Conservation (phyloP, 2,329 filamentous ascomycete species). For the Cordyceps javanica region DNA sequence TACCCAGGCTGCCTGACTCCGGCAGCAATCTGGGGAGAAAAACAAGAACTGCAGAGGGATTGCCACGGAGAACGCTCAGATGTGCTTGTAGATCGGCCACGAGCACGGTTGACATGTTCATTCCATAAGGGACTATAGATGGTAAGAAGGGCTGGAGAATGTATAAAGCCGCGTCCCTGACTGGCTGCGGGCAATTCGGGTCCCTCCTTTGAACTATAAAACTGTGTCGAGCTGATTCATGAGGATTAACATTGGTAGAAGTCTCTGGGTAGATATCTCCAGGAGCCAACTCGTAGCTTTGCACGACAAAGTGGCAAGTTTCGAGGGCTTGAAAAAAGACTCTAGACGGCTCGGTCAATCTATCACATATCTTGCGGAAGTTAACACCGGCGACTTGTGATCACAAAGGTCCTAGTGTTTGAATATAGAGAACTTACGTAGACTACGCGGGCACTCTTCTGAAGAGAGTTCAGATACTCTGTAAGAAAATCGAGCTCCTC, state of each 20-base stretch:
- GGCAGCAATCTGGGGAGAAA: too few relatives aligned
- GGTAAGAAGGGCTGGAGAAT: conserved; percentile 6
- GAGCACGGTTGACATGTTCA: too few relatives aligned
- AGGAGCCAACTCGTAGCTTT: not conserved
- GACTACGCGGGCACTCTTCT: not conserved
- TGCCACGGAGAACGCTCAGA: too few relatives aligned
- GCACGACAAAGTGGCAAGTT: not conserved
- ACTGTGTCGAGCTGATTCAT: too few relatives aligned
- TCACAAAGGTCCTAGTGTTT: not conserved
- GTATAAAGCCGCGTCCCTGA: conserved; percentile 9
- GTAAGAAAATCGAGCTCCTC: not conserved
- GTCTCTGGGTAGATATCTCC: not conserved
- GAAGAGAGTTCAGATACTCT: not conserved
- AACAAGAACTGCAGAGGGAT: too few relatives aligned
- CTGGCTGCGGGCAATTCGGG: not conserved
- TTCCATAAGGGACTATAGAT: too few relatives aligned
- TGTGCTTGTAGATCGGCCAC: too few relatives aligned
- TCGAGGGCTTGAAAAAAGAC: not conserved
- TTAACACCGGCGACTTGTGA: not conserved
- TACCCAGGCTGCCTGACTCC: too few relatives aligned
- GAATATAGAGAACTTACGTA: not conserved
- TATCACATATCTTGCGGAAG: conserved; percentile 1
- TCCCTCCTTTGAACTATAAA: not conserved
- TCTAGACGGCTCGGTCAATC: not conserved
- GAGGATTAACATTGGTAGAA: not conserved